Conservation (phyloP, 179 eudicot genomes). For the Heliamphora pulchella region DNA sequence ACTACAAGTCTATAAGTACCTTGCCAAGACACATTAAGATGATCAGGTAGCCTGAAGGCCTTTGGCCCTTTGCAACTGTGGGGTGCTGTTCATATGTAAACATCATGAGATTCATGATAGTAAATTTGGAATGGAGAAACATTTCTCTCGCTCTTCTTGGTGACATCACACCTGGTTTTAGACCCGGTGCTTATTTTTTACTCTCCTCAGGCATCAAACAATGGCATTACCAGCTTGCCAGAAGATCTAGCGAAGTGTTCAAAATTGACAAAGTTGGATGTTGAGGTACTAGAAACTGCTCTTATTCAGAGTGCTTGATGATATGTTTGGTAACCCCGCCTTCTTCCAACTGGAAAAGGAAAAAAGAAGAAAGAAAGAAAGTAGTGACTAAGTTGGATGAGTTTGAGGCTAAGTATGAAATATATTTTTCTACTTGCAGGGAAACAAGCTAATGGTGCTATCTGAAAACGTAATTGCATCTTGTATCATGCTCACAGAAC, state of each 20-base stretch:
- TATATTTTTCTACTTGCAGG: conserved; percentile 41
- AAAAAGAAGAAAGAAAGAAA: background rate
- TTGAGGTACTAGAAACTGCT: conserved; percentile 58
- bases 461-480: conserved; percentile 59
- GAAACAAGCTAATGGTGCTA: conserved; percentile 64
- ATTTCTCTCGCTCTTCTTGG: background rate
- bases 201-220: conserved; percentile 67
- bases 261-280: conserved; percentile 62
- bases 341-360: background rate
- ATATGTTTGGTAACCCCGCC: conserved; percentile 1
- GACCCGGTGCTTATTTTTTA: conserved; percentile 7
- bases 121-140: background rate
- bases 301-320: background rate
- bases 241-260: conserved; percentile 62
- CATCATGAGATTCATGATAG: background rate
- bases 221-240: conserved; percentile 67
- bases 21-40: background rate
- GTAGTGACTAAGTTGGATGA: background rate
- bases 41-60: background rate
- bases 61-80: background rate
- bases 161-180: background rate
- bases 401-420: background rate
- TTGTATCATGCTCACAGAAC: conserved; percentile 75
- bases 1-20: too few species aligned
- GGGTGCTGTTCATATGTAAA: background rate